A percentile compares a stretch with the other conserved stretches of the same genome.
phyloP scores from a whole-genome alignment of 192 early-diverging fungal genomes.

The Jimgerdemannia lactiflua region DNA sequence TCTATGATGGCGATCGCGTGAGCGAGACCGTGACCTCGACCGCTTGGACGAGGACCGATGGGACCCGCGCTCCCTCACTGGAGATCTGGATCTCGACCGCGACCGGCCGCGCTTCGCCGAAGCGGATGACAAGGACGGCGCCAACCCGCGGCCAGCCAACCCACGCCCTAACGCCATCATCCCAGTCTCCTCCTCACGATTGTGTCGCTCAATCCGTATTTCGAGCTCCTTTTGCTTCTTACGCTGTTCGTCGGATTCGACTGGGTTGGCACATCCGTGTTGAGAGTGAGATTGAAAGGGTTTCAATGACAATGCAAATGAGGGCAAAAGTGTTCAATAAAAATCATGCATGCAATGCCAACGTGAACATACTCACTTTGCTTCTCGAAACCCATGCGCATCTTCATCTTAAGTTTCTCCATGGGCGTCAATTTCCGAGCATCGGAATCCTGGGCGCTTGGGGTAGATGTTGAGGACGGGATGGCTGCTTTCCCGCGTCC shows the following conservation, averaged over 20 bases:
- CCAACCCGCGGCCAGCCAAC: neutral
- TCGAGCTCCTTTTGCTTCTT: slow-evolving; percentile 32
- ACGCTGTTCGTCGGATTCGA: slow-evolving; percentile 29
- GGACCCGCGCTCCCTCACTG: slow-evolving; percentile 1
- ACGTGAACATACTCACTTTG: slow-evolving; percentile 23
- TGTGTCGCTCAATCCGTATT: slow-evolving; percentile 21
- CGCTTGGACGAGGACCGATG: slow-evolving; percentile 1
- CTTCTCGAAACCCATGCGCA: slow-evolving; percentile 36
- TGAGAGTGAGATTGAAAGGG: neutral
- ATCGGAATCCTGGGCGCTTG: slow-evolving; percentile 8
- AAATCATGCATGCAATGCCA: neutral
- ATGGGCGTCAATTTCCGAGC: slow-evolving; percentile 32
- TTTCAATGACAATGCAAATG: neutral
- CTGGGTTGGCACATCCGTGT: slow-evolving; percentile 1
- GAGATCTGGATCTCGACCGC: neutral
- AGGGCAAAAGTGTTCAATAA: neutral
- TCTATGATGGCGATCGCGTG: neutral
- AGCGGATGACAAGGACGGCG: neutral
- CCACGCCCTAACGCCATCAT: neutral
- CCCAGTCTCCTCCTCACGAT: neutral
- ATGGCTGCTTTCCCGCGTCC: neutral
- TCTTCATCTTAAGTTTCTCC: slow-evolving; percentile 40
- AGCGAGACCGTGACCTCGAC: neutral
- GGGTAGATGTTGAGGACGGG: neutral
- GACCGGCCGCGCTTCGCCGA: neutral